Evolutionary conservation across 2,329 filamentous ascomycete species (phyloP).

Genomic region (Pseudocercospora crystallina): DNA sequence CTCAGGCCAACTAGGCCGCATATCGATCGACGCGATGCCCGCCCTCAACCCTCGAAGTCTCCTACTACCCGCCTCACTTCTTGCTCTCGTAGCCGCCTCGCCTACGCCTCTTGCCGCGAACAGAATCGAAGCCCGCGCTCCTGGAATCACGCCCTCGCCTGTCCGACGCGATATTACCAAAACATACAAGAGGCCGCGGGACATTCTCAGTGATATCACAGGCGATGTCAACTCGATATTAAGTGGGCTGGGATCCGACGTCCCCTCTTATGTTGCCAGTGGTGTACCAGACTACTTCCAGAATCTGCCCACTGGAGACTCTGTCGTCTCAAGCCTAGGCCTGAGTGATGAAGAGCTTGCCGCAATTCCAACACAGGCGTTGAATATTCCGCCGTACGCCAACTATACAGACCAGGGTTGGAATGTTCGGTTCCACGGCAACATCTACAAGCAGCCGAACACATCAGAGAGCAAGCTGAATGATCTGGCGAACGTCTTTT

Average conservation of each 20-base stretch:
- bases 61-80: constrained; percentile 29
- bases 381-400: constrained; percentile 67
- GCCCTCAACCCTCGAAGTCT: constrained; percentile 21
- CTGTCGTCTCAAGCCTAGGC: constrained; percentile 62
- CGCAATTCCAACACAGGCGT: constrained; percentile 66
- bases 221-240: constrained; percentile 42
- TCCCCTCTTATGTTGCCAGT: constrained; percentile 62
- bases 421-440: constrained; percentile 75
- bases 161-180: constrained; percentile 42
- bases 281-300: constrained; percentile 68
- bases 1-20: too few relatives aligned
- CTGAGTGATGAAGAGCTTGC: constrained; percentile 59
- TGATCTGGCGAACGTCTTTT: constrained; percentile 67
- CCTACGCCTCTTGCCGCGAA: constrained; percentile 21
- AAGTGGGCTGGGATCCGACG: constrained; percentile 53
- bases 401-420: constrained; percentile 78
- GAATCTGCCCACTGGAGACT: constrained; percentile 58
- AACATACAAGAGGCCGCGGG: constrained; percentile 46
- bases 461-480: constrained; percentile 65
- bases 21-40: constrained; percentile 1
- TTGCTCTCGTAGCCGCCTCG: constrained; percentile 28
- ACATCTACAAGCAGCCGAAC: constrained; percentile 77
- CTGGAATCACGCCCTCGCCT: constrained; percentile 51
- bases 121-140: constrained; percentile 33
- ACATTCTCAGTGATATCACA: constrained; percentile 53